Conservation (phyloP, 805 yeast genomes). For the Nakazawaea pomicola region DNA sequence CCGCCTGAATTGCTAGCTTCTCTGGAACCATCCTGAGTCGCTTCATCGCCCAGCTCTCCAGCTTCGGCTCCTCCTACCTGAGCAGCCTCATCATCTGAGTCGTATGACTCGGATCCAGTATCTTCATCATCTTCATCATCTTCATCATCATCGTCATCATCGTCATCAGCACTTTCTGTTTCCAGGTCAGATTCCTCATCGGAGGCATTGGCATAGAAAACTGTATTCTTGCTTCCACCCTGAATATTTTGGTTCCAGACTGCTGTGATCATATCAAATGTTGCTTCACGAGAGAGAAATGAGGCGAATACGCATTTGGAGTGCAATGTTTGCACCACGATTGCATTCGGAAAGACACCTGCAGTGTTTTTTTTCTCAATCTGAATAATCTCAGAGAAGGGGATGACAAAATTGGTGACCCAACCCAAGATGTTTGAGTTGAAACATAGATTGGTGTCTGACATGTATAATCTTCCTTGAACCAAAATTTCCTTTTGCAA, state of each 20-base stretch:
- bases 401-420: conserved; percentile 53
- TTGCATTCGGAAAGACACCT: conserved; percentile 65
- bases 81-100: conserved; percentile 20
- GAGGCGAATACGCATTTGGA: conserved; percentile 62
- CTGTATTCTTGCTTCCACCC: conserved; percentile 16
- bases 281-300: conserved; percentile 53
- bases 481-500: conserved; percentile 58
- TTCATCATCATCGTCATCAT: conserved; percentile 19
- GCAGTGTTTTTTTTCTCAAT: conserved; percentile 64
- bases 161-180: conserved; percentile 16
- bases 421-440: conserved; percentile 65
- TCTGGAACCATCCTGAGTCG: no score
- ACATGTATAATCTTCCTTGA: conserved; percentile 61
- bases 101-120: conserved; percentile 24
- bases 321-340: conserved; percentile 58
- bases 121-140: conserved; percentile 20
- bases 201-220: conserved; percentile 9
- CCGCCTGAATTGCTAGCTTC: conserved; percentile 21
- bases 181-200: conserved; percentile 14
- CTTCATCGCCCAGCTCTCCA: no score
- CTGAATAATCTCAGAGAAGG: conserved; percentile 56
- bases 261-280: conserved; percentile 45
- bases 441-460: conserved; percentile 53
- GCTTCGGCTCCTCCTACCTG: conserved; percentile 6
- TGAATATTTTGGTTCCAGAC: conserved; percentile 52